Base-by-base conservation (phyloP, 805 yeast species). In the Spathaspora arborariae region DNA sequence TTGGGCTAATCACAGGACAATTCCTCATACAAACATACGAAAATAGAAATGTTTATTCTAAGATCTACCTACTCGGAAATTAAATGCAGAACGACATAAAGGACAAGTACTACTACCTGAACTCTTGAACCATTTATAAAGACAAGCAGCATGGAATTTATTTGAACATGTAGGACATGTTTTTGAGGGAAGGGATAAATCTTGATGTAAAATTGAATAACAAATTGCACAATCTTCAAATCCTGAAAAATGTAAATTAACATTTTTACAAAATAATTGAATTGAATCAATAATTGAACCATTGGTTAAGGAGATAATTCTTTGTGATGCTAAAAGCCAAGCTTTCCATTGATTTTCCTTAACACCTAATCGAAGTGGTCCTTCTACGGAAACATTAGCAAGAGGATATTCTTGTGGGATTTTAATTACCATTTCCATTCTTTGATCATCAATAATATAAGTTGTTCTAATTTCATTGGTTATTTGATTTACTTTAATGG, bases 161-260 rank as follows among this genome's bases (percentile, higher is more conserved):
- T 94, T 92, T 59, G 81, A 81, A 75, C 99, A 94, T 0, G 96
- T 90, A 13, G 85, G 74, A 67, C 99, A 94, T 2, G 77, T 77
- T 66, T 89, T 91, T 42, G 89, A 81, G 5, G 99, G 99, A 48
- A 94, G 75, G 6, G 96, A 85, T 57, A 87, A 88, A 58, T 90
- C 97, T 51, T 86, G 90, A 60, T 91, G 96, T 52, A 94, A 69
- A 47, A 92, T 85, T 13, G 96, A 86, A 64, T 94, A 94, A 64
- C 99, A 94, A 55, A 94, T 90, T 2, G 98, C 96, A 76, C 99
- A 94, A 50, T 92, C 98, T 58, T 89, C 97, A 53, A 88, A 90
- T 0, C 97, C 97, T 7, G 91, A 86, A 63, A 95, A 91, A 60
- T 91, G 95, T 56, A 87, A 74, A 46, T 81, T 78, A 44, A 89